A percentile compares a stretch with the other conserved stretches of the same genome.
Evolutionary conservation across 192 early-diverging fungal species (phyloP).

Genomic region (Gryganskiella cystojenkinii): DNA sequence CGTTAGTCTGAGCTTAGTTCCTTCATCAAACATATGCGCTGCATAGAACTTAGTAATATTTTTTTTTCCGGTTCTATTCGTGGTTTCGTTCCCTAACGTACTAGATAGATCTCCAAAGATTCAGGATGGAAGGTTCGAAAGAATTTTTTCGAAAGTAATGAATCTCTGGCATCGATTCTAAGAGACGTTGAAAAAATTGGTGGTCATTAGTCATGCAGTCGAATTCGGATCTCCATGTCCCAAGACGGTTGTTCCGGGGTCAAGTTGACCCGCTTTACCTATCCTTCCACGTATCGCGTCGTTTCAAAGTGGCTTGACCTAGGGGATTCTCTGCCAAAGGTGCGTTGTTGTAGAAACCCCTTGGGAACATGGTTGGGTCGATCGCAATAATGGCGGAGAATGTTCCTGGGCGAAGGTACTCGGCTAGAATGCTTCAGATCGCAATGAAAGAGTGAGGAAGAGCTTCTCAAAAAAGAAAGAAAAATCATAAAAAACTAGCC

Average conservation of each 20-base stretch:
- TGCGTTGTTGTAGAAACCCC: slow-evolving; percentile 12
- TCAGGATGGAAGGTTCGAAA: slow-evolving; percentile 60
- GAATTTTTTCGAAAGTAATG: slow-evolving; percentile 39
- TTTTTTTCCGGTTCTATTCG: background rate
- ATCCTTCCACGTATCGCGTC: slow-evolving; percentile 59
- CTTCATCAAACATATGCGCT: background rate
- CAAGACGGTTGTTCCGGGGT: too few relatives aligned
- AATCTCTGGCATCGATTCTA: slow-evolving; percentile 37
- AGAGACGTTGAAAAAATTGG: background rate
- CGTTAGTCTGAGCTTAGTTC: background rate
- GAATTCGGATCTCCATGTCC: too few relatives aligned
- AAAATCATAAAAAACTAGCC: too few relatives aligned
- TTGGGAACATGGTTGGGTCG: slow-evolving; percentile 51
- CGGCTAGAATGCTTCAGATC: slow-evolving; percentile 30
- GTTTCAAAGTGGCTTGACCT: slow-evolving; percentile 39
- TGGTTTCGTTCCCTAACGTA: slow-evolving; percentile 25
- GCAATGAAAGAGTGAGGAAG: slow-evolving; percentile 5
- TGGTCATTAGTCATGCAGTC: background rate
- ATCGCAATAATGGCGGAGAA: slow-evolving; percentile 49
- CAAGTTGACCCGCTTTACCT: too few relatives aligned
- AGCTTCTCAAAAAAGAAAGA: too few relatives aligned
- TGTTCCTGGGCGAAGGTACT: slow-evolving; percentile 32
- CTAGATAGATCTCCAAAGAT: slow-evolving; percentile 62
- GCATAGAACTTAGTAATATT: background rate
- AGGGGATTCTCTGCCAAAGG: slow-evolving; percentile 8